phyloP scores from a whole-genome alignment of 139 green algal species.

The Asterochloris sp. region DNA sequence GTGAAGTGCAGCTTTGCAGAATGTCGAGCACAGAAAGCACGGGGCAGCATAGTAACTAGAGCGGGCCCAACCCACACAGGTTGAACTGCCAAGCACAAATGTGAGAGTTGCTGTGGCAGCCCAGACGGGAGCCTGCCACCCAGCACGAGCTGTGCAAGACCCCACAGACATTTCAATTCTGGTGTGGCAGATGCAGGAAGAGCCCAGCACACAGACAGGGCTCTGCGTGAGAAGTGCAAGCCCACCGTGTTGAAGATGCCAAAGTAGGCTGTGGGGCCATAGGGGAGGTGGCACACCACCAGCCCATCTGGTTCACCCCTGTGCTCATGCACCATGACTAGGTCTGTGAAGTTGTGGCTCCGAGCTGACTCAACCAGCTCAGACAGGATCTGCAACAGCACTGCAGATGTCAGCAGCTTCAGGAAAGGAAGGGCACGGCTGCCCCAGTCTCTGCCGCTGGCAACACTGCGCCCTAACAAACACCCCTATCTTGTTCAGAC shows the following conservation, averaged over 20 bases:
- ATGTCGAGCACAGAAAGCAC: too few relatives aligned
- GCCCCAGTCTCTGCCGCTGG: too few relatives aligned
- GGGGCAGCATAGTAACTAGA: too few relatives aligned
- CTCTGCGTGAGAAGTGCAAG: background rate
- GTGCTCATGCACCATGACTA: constrained; percentile 98
- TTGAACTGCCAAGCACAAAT: too few relatives aligned
- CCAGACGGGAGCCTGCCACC: too few relatives aligned
- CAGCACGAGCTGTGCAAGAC: background rate
- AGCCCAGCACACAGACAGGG: background rate
- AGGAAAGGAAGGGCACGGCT: background rate
- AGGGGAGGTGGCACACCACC: constrained; percentile 96
- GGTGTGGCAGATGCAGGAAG: background rate
- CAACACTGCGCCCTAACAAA: too few relatives aligned
- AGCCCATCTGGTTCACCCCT: constrained; percentile 95
- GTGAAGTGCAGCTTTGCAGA: too few relatives aligned
- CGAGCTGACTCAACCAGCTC: constrained; percentile 89
- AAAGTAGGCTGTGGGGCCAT: constrained; percentile 98
- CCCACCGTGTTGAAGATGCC: constrained; percentile 87
- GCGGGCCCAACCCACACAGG: too few relatives aligned
- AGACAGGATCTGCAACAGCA: constrained; percentile 49
- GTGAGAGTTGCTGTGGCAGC: too few relatives aligned
- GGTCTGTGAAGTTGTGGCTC: constrained; percentile 90
- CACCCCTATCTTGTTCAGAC: too few relatives aligned
- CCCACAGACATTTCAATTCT: background rate
- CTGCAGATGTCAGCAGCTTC: background rate